A percentile compares a stretch with the other conserved stretches of the same genome.
These are phyloP conservation scores for Xylaria sp. DNA, from an alignment of 2,329 filamentous ascomycete species.

Conservation along the genomic window DNA sequence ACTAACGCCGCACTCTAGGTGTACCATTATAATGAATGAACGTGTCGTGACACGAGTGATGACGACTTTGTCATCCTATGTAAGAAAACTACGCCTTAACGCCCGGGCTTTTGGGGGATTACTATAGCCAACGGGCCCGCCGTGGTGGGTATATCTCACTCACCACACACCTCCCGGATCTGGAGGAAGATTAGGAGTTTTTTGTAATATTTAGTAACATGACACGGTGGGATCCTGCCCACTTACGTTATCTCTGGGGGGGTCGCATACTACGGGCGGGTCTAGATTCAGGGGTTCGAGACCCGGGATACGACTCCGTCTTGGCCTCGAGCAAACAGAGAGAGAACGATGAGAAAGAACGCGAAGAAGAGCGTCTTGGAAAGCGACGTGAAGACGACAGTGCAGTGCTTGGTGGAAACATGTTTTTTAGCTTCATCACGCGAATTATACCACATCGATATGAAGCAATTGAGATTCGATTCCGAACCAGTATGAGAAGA, in stretches of 20 bases:
- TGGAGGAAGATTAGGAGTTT: slow-evolving; percentile 1
- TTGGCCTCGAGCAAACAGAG: background rate
- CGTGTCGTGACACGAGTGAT: slow-evolving; percentile 14
- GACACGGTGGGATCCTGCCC: slow-evolving; percentile 5
- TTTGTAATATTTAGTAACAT: slow-evolving; percentile 19
- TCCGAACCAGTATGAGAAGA: too few species aligned
- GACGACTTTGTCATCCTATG: slow-evolving; percentile 18
- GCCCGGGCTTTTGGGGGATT: background rate
- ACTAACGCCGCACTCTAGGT: slow-evolving; percentile 47
- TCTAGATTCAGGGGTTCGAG: background rate
- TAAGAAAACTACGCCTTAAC: slow-evolving; percentile 10
- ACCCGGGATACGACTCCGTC: background rate
- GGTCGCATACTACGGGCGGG: background rate
- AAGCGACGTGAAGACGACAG: slow-evolving; percentile 2
- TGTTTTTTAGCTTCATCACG: too few species aligned
- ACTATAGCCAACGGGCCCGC: too few species aligned
- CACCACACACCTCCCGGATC: background rate
- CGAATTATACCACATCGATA: background rate
- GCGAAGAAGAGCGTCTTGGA: slow-evolving; percentile 13
- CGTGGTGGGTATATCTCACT: too few species aligned
- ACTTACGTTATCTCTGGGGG: background rate
- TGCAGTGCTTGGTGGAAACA: background rate
- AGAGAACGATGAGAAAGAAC: background rate
- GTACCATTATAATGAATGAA: slow-evolving; percentile 84
- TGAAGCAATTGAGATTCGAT: too few species aligned